Base-by-base conservation (phyloP, 257 asterid genomes). In the Misopates orontium region DNA sequence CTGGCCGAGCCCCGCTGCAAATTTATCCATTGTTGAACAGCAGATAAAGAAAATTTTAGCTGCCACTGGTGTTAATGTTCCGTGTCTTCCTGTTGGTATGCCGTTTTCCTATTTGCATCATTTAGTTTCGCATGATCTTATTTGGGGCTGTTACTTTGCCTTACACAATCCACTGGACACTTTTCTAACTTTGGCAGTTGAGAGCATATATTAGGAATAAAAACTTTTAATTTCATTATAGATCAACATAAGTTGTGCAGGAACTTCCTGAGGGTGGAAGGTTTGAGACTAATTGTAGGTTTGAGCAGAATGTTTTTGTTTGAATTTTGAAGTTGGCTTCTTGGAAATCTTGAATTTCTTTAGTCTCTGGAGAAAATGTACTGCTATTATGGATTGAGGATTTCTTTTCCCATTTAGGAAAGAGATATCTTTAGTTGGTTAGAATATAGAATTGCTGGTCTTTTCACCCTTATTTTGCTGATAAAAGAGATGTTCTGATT, bases 1-100 rank as follows among this genome's bases (percentile, higher is more conserved):
- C 82, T 94, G 99, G 99, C 99, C 99, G 4, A 91, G 94, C 80
- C 97, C 99, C 56, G 96, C 93, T 59, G 90, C 89, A 64, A 90
- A 88, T 84, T 67, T 94, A 59, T 77, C 95, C 60, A 67, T 71
- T 75, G 91, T 94, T 28, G 99, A 86, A 78, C 85, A 88, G 78
- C 97, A 88, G 79, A 90, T 90, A 52, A 84, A 85, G 75, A 86
- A 90, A 71, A 84, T 90, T 51, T 70, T 94, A 78, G 96, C 95
- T 58, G 92, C 85, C 68, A 94, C 97, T 52, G 97, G 97, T 67
- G 96, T 94, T 76, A 79, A 85, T 76, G 89, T 94, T 40, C 97
- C 99, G 48, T 74, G 87, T 81, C 82, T 90, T 72, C 36, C 85
- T 22, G 76, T 74, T 66, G 99, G 99, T 88, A 73, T 14, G 78